Base-by-base conservation (phyloP, 352 stramenopile genomes). In the Blastocystis sp. region DNA sequence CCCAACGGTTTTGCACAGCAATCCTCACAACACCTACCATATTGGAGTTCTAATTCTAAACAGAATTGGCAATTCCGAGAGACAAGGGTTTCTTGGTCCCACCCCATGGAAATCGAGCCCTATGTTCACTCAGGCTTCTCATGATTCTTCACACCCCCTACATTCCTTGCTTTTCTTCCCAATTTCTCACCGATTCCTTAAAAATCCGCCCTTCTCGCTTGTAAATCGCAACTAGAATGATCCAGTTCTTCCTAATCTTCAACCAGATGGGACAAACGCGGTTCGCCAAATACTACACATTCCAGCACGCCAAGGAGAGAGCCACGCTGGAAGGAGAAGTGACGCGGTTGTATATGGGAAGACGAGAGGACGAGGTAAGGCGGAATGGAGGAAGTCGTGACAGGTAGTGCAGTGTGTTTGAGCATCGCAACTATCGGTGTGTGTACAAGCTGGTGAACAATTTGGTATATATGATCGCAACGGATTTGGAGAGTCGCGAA, bases 241-340 rank as follows among this genome's bases (percentile, higher is more conserved):
- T 87, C 43, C 76, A 87, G 45, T 87, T 87, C 45, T 87, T 87
- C 28, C 52, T 87, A 21, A 87, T 87, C 7, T 70, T 87, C 45
- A 87, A 87, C n/a, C 69, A 87, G 42, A 42, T 76, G 6, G 76
- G 76, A 7, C 76, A 87, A 87, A 87, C 59, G 34, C 76, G 76
- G 59, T 87, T 87, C 64, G 60, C 76, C 17, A 43, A 87, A 9
- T 87, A 87, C 24, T 87, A 76, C 63, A 87, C 76, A 3, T 87
- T 87, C 45, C 60, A 78, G 11, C n/a, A 74, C 38, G 76, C 76
- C 21, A 87, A 87, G 34, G 76, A 87, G 42, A 10, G 76, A 76
- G 60, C 76, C 34, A 87, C 76, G 34, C 45, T 87, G 21, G 54
- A 87, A 78, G 76, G 76, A 76, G 76, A 87, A 71, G 76, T 87